Evolutionary conservation across 2,329 filamentous ascomycete species (phyloP).

Genomic region (Exophiala bonariae): DNA sequence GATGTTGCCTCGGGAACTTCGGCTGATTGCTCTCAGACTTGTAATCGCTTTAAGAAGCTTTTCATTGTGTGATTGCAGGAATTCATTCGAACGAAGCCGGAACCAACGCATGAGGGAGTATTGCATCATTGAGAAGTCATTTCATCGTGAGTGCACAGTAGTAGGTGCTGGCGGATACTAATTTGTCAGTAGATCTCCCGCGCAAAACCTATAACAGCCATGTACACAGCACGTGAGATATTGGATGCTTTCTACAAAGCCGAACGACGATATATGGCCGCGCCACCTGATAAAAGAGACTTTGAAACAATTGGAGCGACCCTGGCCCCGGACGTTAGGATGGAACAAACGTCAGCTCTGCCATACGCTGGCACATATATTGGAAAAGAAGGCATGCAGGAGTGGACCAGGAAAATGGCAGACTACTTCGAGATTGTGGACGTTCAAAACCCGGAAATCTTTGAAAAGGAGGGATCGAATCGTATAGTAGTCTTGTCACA

Average conservation of each 20-base stretch:
- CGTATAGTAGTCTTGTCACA: slow-evolving; percentile 22
- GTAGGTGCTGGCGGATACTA: too few species aligned
- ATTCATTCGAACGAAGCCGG: too few species aligned
- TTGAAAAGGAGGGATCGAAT: not conserved
- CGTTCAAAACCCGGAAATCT: slow-evolving; percentile 5
- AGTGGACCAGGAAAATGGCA: slow-evolving; percentile 35
- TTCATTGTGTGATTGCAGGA: too few species aligned
- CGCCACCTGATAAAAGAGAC: slow-evolving; percentile 32
- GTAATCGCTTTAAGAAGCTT: too few species aligned
- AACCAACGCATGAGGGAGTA: too few species aligned
- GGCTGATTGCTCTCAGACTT: too few species aligned
- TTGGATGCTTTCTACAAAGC: slow-evolving; percentile 38
- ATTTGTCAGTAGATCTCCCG: too few species aligned
- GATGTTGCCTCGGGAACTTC: too few species aligned
- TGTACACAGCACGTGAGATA: slow-evolving; percentile 16
- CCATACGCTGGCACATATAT: slow-evolving; percentile 36
- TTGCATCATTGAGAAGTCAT: too few species aligned
- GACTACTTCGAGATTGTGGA: slow-evolving; percentile 30
- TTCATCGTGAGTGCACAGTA: too few species aligned
- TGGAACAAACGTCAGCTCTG: slow-evolving; percentile 36
- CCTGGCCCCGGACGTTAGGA: slow-evolving; percentile 29
- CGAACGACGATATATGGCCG: slow-evolving; percentile 36
- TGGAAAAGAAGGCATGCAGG: slow-evolving; percentile 34
- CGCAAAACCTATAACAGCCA: too few species aligned
- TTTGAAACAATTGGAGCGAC: slow-evolving; percentile 33